phyloP scores from a whole-genome alignment of 2,329 filamentous ascomycete species.

The Penicillium capsulatum region DNA sequence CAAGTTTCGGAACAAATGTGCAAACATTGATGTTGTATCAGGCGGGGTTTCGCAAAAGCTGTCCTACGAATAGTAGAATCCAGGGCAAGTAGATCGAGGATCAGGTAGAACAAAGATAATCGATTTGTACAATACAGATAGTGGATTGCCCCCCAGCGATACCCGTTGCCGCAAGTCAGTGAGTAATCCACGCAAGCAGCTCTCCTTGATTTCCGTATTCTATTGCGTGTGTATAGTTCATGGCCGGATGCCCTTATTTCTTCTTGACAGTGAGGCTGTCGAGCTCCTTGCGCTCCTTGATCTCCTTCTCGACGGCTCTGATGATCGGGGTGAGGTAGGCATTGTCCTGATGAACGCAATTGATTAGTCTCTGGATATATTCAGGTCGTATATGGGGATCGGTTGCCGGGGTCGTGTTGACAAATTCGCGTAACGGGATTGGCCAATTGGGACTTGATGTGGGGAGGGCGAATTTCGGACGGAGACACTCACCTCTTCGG shows the following conservation, averaged over 20 bases:
- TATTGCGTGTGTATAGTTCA: constrained; percentile 15
- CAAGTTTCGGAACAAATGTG: no score
- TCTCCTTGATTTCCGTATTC: constrained; percentile 22
- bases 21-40: no score
- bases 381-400: no score
- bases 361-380: constrained; percentile 19
- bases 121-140: constrained; percentile 41
- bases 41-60: no score
- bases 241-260: constrained; percentile 34
- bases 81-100: not conserved
- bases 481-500: constrained; percentile 54
- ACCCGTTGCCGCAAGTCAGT: constrained; percentile 24
- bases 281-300: constrained; percentile 63
- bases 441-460: constrained; percentile 26
- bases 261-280: constrained; percentile 62
- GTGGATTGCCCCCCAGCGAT: constrained; percentile 24
- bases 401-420: constrained; percentile 15
- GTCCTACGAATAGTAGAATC: not conserved
- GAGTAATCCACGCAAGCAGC: constrained; percentile 20
- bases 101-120: constrained; percentile 27
- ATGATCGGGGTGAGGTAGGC: constrained; percentile 66
- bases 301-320: constrained; percentile 63
- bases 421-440: constrained; percentile 39
- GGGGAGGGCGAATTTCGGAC: constrained; percentile 22
- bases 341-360: constrained; percentile 50